Conservation (phyloP, 2,329 filamentous ascomycete genomes). For the Cyclaneusma minus region DNA sequence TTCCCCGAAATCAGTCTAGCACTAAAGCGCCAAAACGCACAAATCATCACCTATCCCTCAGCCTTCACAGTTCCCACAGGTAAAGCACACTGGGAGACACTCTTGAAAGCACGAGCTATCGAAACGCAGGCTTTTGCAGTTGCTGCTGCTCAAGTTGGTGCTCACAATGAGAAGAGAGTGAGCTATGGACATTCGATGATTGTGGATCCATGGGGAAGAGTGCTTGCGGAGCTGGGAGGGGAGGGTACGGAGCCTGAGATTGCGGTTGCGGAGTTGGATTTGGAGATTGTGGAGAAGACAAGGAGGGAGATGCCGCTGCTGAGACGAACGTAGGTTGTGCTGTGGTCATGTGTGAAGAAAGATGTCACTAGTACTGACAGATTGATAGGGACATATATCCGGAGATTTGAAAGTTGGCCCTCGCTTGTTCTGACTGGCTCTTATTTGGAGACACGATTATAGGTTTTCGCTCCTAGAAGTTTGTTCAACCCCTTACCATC, state of each 20-base stretch:
- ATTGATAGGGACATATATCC: too few species aligned
- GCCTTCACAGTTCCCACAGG: slow-evolving; percentile 85
- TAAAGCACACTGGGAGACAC: slow-evolving; percentile 66
- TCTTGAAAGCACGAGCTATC: slow-evolving; percentile 69
- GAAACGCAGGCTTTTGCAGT: slow-evolving; percentile 82
- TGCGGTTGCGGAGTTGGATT: slow-evolving; percentile 35
- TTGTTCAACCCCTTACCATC: too few species aligned
- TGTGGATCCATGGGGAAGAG: slow-evolving; percentile 71
- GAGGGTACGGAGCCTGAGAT: slow-evolving; percentile 26
- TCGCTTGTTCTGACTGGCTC: too few species aligned
- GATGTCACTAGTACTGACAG: too few species aligned
- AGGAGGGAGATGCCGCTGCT: slow-evolving; percentile 39
- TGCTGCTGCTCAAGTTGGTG: slow-evolving; percentile 69
- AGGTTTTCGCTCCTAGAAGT: too few species aligned
- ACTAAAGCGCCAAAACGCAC: slow-evolving; percentile 49
- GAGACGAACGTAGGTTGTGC: slow-evolving; percentile 26
- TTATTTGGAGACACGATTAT: too few species aligned
- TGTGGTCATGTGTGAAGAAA: too few species aligned
- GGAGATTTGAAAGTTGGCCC: too few species aligned
- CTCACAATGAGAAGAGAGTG: slow-evolving; percentile 55
- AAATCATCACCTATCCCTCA: slow-evolving; percentile 73
- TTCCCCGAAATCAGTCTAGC: slow-evolving; percentile 63
- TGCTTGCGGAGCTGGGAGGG: slow-evolving; percentile 49
- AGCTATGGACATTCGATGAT: slow-evolving; percentile 83
- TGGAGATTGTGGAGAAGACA: slow-evolving; percentile 32